Evolutionary conservation across 78 protist genomes (phyloP).

Genomic region (Pelomyxa schiedti): DNA sequence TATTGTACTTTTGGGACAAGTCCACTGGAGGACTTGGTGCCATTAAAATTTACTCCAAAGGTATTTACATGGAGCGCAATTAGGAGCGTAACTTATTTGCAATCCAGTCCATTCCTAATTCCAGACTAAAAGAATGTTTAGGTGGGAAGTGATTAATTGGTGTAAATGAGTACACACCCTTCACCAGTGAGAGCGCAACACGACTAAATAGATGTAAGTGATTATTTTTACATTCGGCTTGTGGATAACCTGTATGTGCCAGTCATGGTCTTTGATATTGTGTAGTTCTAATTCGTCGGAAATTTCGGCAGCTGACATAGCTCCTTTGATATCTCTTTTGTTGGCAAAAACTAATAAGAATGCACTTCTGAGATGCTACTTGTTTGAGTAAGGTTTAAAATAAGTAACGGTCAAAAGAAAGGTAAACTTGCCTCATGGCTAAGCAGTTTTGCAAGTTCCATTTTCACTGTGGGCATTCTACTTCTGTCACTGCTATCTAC

Average conservation of each 20-base stretch:
- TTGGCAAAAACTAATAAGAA: slow-evolving; percentile 62
- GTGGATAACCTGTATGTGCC: slow-evolving; percentile 60
- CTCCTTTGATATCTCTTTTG: slow-evolving; percentile 65
- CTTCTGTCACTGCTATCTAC: slow-evolving; percentile 68
- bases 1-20: no score
- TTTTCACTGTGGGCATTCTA: slow-evolving; percentile 31
- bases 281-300: slow-evolving; percentile 34
- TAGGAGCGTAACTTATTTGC: slow-evolving; percentile 25
- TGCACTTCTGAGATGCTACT: slow-evolving; percentile 14
- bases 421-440: slow-evolving; percentile 28
- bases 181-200: slow-evolving; percentile 50
- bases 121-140: slow-evolving; percentile 24
- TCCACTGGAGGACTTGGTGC: no score
- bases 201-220: slow-evolving; percentile 3
- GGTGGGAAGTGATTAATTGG: slow-evolving; percentile 23
- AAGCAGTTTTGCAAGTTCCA: slow-evolving; percentile 56
- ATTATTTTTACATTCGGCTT: background rate
- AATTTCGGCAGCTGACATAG: slow-evolving; percentile 64
- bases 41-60: no score
- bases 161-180: background rate
- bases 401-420: background rate
- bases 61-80: no score
- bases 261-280: slow-evolving; percentile 42
- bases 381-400: background rate
- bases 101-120: slow-evolving; percentile 50